These are phyloP conservation scores for Phyllosticta capitalensis DNA, from an alignment of 2,329 filamentous ascomycete genomes.

Conservation along the genomic window DNA sequence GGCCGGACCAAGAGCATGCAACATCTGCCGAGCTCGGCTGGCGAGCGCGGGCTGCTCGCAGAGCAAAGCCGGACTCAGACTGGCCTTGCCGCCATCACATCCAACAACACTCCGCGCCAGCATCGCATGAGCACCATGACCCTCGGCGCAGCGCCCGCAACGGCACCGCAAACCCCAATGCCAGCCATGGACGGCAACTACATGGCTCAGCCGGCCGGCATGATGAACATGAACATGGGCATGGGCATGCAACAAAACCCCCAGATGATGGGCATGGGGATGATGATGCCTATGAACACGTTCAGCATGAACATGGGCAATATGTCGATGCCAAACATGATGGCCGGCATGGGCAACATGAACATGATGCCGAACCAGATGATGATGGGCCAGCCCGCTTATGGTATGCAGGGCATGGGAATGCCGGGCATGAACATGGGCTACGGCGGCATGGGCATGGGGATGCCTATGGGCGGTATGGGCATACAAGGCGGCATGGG, in stretches of 20 bases:
- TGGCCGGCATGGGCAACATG: not conserved
- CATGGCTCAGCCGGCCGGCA: not conserved
- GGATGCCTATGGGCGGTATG: not conserved
- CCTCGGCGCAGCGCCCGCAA: not conserved
- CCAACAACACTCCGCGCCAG: not conserved
- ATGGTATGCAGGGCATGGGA: not conserved
- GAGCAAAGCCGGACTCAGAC: not conserved
- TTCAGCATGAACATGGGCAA: not conserved
- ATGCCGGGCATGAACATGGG: not conserved
- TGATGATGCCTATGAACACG: not conserved
- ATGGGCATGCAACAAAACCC: not conserved
- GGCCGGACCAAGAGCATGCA: not conserved
- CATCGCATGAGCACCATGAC: not conserved
- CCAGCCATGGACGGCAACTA: not conserved
- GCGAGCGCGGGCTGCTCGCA: not conserved
- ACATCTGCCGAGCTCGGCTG: not conserved
- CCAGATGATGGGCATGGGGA: not conserved
- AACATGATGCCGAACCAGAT: not conserved
- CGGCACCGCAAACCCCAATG: not conserved
- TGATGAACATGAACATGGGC: not conserved
- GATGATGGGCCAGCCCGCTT: not conserved
- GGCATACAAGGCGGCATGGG: not conserved
- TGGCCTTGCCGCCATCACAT: not conserved
- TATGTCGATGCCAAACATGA: not conserved
- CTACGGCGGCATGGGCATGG: not conserved